These are phyloP conservation scores for Elaeis oleifera DNA, from an alignment of 202 grass and related monocot species.

Conservation along the genomic window DNA sequence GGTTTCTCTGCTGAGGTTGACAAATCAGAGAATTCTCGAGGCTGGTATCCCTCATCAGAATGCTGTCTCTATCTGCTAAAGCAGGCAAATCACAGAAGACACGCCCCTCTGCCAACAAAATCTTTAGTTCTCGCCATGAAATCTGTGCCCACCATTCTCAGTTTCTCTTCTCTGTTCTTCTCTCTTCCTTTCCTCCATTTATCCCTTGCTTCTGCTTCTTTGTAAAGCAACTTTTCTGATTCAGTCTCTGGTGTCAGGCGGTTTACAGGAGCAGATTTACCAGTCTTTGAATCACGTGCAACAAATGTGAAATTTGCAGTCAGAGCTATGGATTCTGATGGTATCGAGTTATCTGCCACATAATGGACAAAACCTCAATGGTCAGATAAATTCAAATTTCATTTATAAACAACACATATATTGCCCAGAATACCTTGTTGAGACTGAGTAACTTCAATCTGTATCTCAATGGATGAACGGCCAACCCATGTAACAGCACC, in stretches of 20 bases:
- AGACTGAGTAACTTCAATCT: slow-evolving; percentile 87
- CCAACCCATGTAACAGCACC: slow-evolving; percentile 92
- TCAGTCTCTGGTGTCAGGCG: slow-evolving; percentile 78
- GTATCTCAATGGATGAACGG: slow-evolving; percentile 90
- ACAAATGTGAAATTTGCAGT: slow-evolving; percentile 92
- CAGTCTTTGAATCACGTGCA: slow-evolving; percentile 67
- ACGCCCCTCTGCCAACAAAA: slow-evolving; percentile 59
- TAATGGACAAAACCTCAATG: slow-evolving; percentile 3
- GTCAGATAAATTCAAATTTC: slow-evolving; percentile 1
- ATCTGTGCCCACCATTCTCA: slow-evolving; percentile 40
- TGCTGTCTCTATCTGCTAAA: slow-evolving; percentile 75
- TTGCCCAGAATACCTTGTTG: slow-evolving; percentile 42
- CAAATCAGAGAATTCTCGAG: slow-evolving; percentile 79
- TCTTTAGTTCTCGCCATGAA: slow-evolving; percentile 39
- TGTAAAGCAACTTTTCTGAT: slow-evolving; percentile 48
- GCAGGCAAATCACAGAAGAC: slow-evolving; percentile 90
- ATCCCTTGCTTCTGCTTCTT: slow-evolving; percentile 57
- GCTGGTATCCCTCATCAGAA: slow-evolving; percentile 57
- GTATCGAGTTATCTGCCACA: slow-evolving; percentile 42
- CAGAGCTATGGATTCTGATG: slow-evolving; percentile 44
- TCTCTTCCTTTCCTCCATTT: slow-evolving; percentile 75
- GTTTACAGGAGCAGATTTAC: slow-evolving; percentile 84
- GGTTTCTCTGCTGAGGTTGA: slow-evolving; percentile 87
- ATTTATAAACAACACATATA: slow-evolving; percentile 2
- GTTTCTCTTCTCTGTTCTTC: slow-evolving; percentile 50